Percentiles rank a stretch among this genome's conserved stretches.
Evolutionary conservation across 1,284 basidiomycete species (phyloP).

Genomic region (Trametes versicolor): DNA sequence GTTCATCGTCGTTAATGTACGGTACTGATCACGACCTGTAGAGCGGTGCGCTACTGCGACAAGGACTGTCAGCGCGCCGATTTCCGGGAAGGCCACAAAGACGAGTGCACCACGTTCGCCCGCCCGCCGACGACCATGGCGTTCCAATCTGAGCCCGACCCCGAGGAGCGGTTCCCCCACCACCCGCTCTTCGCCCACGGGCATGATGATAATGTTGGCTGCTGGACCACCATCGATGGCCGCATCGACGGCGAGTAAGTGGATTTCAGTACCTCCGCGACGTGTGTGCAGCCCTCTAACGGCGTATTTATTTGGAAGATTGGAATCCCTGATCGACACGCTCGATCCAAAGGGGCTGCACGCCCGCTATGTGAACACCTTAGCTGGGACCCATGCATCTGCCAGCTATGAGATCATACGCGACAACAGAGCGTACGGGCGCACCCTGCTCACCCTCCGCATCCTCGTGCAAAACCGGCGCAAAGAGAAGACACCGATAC

Average conservation of each 20-base stretch:
- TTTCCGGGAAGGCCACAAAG: constrained; percentile 28
- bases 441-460: constrained; percentile 18
- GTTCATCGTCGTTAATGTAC: not conserved
- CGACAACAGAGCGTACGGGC: constrained; percentile 16
- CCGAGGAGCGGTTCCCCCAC: constrained; percentile 14
- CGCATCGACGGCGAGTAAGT: constrained; percentile 28
- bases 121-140: constrained; percentile 23
- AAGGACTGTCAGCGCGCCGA: constrained; percentile 25
- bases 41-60: constrained; percentile 27
- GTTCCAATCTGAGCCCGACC: constrained; percentile 18
- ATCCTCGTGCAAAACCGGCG: constrained; percentile 31
- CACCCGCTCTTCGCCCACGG: constrained; percentile 23
- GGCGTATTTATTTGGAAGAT: constrained; percentile 1
- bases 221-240: constrained; percentile 24
- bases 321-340: constrained; percentile 10
- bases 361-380: no score
- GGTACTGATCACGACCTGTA: not conserved
- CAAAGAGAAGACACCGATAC: constrained; percentile 22
- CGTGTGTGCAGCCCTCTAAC: not conserved
- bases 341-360: not conserved
- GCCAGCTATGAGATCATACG: constrained; percentile 14
- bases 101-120: constrained; percentile 26
- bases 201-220: constrained; percentile 24
- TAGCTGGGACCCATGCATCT: constrained; percentile 2
- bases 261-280: no score